Conservation (phyloP, 2,329 filamentous ascomycete species). For the Arthrinium phaeospermum region DNA sequence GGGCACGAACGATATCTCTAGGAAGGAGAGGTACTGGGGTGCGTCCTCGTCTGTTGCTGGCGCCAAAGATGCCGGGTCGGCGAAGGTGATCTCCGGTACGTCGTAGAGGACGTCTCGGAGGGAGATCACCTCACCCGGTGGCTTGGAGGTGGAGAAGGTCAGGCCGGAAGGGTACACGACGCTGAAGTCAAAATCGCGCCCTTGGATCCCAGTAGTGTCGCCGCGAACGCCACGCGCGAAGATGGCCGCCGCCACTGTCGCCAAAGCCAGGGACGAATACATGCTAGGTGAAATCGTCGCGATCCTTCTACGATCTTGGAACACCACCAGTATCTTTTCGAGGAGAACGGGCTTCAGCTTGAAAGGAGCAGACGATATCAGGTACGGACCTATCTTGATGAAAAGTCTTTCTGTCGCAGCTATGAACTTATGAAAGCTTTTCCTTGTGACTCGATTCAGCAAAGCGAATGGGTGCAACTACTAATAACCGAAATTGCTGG, state of each 20-base stretch:
- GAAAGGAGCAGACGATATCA: neutral
- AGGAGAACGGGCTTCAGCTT: neutral
- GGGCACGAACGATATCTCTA: neutral
- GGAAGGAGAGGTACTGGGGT: neutral
- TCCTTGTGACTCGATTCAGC: neutral
- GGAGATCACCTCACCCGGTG: slow-evolving; percentile 2
- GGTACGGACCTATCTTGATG: neutral
- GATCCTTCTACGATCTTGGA: neutral
- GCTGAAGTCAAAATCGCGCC: slow-evolving; percentile 25
- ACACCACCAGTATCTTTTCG: neutral
- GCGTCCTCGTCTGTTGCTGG: neutral
- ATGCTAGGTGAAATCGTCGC: neutral
- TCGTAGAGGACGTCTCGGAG: slow-evolving; percentile 6
- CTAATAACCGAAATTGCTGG: neutral
- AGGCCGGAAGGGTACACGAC: slow-evolving; percentile 24
- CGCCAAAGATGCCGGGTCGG: neutral
- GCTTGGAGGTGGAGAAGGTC: slow-evolving; percentile 20
- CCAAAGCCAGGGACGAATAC: neutral
- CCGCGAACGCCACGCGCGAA: neutral
- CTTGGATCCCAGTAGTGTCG: neutral
- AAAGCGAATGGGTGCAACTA: neutral
- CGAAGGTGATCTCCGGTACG: slow-evolving; percentile 8
- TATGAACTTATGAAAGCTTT: too few species aligned
- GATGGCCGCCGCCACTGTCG: neutral
- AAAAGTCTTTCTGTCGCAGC: neutral